Evolutionary conservation across 257 asterid genomes (phyloP).

Genomic region (Solanum appendiculatum): DNA sequence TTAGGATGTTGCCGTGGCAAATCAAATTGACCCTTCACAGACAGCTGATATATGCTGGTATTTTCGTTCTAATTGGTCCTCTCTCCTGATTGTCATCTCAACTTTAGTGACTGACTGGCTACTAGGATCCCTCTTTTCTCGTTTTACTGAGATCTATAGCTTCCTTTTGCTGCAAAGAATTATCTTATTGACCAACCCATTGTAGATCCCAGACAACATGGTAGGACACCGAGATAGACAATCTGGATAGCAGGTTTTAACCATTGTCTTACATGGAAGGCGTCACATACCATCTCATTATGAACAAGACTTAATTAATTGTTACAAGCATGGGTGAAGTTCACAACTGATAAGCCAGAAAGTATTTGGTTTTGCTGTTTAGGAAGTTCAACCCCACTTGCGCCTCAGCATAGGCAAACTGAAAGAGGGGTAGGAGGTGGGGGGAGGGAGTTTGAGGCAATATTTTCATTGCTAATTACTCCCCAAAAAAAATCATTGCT

Average conservation of each 20-base stretch:
- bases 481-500: not conserved
- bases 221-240: not conserved
- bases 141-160: not conserved
- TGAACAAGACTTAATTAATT: not conserved
- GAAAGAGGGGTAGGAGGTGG: not conserved
- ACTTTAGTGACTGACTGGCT: not conserved
- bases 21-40: not conserved
- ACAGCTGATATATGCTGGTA: not conserved
- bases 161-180: not conserved
- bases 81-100: not conserved
- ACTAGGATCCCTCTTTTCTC: not conserved
- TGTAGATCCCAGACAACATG: not conserved
- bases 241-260: not conserved
- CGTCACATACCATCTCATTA: not conserved
- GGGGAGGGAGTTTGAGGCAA: not conserved
- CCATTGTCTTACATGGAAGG: not conserved
- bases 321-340: not conserved
- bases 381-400: not conserved
- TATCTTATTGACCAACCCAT: not conserved
- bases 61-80: not conserved
- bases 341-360: not conserved
- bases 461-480: not conserved
- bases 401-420: not conserved
- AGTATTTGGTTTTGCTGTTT: not conserved
- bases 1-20: not conserved